Base-by-base conservation (phyloP, 108 stramenopile genomes). In the Skeletonema menzelii region DNA sequence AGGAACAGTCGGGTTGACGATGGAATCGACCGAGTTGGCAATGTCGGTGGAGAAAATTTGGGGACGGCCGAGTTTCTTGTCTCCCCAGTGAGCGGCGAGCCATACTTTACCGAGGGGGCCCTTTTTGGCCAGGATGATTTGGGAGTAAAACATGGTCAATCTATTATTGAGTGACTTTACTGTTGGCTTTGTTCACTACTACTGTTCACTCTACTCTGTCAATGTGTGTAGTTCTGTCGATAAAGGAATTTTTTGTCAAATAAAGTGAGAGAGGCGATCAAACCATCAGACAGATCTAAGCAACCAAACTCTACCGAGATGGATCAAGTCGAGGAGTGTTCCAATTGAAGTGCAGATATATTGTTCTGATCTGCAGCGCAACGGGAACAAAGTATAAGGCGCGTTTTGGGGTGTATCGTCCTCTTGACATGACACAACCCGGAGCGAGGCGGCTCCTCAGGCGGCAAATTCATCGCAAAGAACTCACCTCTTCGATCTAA, bases 41-140 rank as follows among this genome's bases (percentile, higher is more conserved):
- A 99, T 98, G 80, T 98, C 96, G 32, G 97, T 98, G 69, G 88
- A 84, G 85, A 98, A 98, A 55, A 99, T 95, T 75, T 97, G 95
- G 7, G 89, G 85, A 47, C 97, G 94, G 61, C 86, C 95, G 27
- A 99, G 80, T 76, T 99, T 99, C 84, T 98, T 98, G 86, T 99
- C 99, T 10, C 91, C 91, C 96, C 94, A 99, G 76, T 99, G 98
- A 17, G 99, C 99, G 32, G 99, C 99, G 42, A 98, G 85, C 99
- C 99, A 99, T n/a, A 99, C 92, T 68, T 99, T 98, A 40, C 97
- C 99, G 44, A 99, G 87, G 17, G 98, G 98, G 6, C 97, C 99
- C 77, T 98, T 98, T 80, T 98, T 98, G 70, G 97, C 96, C 28
- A 99, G 84, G 70, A 99, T 97, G 57, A 95, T 93, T 91, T 97